These are phyloP conservation scores for Pestalotiopsis sp. DNA, from an alignment of 2,329 filamentous ascomycete genomes.

Conservation along the genomic window DNA sequence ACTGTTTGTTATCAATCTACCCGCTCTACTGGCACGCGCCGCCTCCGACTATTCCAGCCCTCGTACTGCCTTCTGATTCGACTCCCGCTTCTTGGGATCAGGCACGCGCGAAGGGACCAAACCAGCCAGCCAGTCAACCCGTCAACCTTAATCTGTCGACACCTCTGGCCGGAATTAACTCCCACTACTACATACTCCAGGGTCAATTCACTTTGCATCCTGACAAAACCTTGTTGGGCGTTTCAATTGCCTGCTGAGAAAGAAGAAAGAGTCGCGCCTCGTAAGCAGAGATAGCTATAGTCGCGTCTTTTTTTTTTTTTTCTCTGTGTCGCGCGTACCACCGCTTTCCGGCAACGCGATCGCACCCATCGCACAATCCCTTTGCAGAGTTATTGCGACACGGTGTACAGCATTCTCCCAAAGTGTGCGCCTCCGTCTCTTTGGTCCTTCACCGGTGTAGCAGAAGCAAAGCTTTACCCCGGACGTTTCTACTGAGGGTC, in stretches of 20 bases:
- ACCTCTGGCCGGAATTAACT: not conserved
- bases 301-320: not conserved
- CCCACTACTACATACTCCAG: not conserved
- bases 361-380: not conserved
- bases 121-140: not conserved
- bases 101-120: constrained; percentile 10
- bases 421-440: constrained; percentile 6
- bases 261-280: not conserved
- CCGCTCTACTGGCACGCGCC: constrained; percentile 15
- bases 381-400: not conserved
- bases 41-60: constrained; percentile 6
- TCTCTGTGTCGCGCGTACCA: not conserved
- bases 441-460: constrained; percentile 19
- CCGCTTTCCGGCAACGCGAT: not conserved
- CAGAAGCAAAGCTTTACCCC: constrained; percentile 18
- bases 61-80: constrained; percentile 18
- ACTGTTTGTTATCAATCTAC: constrained; percentile 13
- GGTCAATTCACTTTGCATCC: not conserved
- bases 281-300: not conserved
- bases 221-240: not conserved
- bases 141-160: constrained; percentile 8
- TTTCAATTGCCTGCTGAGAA: not conserved
- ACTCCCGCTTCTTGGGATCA: constrained; percentile 14
- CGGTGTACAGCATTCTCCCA: constrained; percentile 4
- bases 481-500: constrained; percentile 16